Conservation (phyloP, 495 filamentous ascomycete species). For the Aspergillus cavernicola region DNA sequence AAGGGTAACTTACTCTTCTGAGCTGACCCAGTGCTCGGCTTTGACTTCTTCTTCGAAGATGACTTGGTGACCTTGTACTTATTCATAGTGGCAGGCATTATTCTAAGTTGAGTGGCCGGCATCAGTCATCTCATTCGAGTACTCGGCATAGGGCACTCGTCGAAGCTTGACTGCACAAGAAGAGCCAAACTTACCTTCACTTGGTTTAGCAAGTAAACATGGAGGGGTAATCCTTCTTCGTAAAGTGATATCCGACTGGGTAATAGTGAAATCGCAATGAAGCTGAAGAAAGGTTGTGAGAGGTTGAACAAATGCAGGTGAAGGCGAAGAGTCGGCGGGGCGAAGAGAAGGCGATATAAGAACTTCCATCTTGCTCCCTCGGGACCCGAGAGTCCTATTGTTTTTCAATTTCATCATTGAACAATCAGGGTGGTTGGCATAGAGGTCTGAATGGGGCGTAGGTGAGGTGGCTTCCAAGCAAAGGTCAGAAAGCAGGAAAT, state of each 20-base stretch:
- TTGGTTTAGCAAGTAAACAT: too few species aligned
- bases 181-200: background rate
- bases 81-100: background rate
- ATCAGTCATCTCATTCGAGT: background rate
- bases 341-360: background rate
- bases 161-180: background rate
- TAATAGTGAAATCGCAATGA: too few species aligned
- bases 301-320: background rate
- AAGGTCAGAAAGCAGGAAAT: background rate
- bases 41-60: background rate
- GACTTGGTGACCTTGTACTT: background rate
- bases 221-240: too few species aligned
- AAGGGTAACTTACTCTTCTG: background rate
- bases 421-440: slow-evolving; percentile 15
- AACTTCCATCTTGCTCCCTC: slow-evolving; percentile 1
- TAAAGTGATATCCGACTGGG: too few species aligned
- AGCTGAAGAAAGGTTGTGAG: background rate
- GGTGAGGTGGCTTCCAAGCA: background rate
- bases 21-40: background rate
- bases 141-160: background rate
- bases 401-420: background rate
- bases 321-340: background rate
- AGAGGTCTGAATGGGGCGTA: slow-evolving; percentile 5
- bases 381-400: slow-evolving; percentile 2
- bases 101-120: background rate